These are phyloP conservation scores for Populus euphratica DNA, from an alignment of 345 rosid genomes.

Conservation along the genomic window DNA sequence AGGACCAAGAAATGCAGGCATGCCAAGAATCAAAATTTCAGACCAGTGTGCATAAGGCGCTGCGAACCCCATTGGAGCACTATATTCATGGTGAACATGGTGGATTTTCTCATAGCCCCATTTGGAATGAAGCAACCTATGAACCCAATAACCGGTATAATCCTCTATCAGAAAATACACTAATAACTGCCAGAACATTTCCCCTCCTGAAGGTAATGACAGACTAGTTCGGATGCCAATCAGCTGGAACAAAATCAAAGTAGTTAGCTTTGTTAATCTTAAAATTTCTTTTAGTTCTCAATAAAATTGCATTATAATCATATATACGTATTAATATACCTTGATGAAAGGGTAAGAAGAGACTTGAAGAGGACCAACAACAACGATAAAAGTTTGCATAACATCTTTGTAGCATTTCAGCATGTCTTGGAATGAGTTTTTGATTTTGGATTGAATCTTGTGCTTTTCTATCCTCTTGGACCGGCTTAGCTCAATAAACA, in stretches of 20 bases:
- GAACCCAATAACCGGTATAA: slow-evolving; percentile 23
- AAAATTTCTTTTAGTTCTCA: too few species aligned
- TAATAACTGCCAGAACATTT: slow-evolving; percentile 16
- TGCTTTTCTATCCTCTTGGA: not conserved
- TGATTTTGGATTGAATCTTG: slow-evolving; percentile 26
- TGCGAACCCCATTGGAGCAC: slow-evolving; percentile 20
- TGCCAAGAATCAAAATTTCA: slow-evolving; percentile 22
- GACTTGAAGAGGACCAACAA: slow-evolving; percentile 19
- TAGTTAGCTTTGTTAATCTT: too few species aligned
- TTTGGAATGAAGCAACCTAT: slow-evolving; percentile 19
- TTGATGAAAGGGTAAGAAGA: slow-evolving; percentile 22
- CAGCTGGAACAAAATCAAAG: not conserved
- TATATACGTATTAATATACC: slow-evolving; percentile 4
- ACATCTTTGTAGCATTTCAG: slow-evolving; percentile 18
- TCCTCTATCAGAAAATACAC: slow-evolving; percentile 24
- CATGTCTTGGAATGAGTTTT: slow-evolving; percentile 13
- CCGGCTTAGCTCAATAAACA: slow-evolving; percentile 9
- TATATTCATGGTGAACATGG: slow-evolving; percentile 26
- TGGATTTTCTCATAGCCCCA: slow-evolving; percentile 32
- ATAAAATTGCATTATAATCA: too few species aligned
- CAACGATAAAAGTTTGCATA: slow-evolving; percentile 9
- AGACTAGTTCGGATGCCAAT: slow-evolving; percentile 15
- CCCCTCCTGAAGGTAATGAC: slow-evolving; percentile 13
- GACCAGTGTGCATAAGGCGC: slow-evolving; percentile 33
- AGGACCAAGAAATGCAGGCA: slow-evolving; percentile 33